These are phyloP conservation scores for Coccinonectria pachysandricola DNA, from an alignment of 2,329 filamentous ascomycete genomes.

Conservation along the genomic window DNA sequence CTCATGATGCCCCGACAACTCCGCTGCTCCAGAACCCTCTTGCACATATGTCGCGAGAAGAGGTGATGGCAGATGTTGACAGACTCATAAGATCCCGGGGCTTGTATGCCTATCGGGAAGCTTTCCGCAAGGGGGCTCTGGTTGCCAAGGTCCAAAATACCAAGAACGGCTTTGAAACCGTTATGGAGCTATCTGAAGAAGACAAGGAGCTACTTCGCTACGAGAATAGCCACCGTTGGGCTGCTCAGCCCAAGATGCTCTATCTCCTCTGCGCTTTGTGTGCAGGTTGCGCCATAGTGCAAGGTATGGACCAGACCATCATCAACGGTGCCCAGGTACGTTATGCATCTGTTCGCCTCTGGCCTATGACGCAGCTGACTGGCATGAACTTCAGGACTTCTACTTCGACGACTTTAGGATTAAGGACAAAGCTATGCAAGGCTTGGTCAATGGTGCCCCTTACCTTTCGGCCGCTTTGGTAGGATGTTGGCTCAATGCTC, in stretches of 20 bases:
- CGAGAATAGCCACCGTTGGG: slow-evolving; percentile 48
- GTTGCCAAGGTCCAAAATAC: slow-evolving; percentile 21
- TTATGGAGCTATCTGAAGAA: slow-evolving; percentile 18
- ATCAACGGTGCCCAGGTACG: slow-evolving; percentile 40
- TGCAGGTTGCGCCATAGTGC: slow-evolving; percentile 40
- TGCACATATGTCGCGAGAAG: slow-evolving; percentile 7
- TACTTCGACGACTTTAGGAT: slow-evolving; percentile 25
- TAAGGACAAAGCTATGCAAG: slow-evolving; percentile 25
- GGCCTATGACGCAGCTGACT: too few species aligned
- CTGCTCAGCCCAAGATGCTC: slow-evolving; percentile 31
- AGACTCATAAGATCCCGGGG: slow-evolving; percentile 20
- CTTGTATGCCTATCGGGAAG: slow-evolving; percentile 34
- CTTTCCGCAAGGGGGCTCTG: slow-evolving; percentile 26
- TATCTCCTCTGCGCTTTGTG: slow-evolving; percentile 39
- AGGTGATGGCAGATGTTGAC: slow-evolving; percentile 11
- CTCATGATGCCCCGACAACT: slow-evolving; percentile 3
- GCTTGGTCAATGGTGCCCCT: slow-evolving; percentile 43
- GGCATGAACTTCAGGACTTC: slow-evolving; percentile 21
- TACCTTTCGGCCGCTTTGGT: slow-evolving; percentile 40
- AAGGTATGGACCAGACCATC: slow-evolving; percentile 56
- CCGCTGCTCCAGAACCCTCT: slow-evolving; percentile 14
- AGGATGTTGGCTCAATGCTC: slow-evolving; percentile 28
- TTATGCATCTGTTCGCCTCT: too few species aligned
- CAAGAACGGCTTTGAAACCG: slow-evolving; percentile 15
- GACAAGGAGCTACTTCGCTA: slow-evolving; percentile 26